Evolutionary conservation across 441 rosid species (phyloP).

Genomic region (Gossypium gossypioides): DNA sequence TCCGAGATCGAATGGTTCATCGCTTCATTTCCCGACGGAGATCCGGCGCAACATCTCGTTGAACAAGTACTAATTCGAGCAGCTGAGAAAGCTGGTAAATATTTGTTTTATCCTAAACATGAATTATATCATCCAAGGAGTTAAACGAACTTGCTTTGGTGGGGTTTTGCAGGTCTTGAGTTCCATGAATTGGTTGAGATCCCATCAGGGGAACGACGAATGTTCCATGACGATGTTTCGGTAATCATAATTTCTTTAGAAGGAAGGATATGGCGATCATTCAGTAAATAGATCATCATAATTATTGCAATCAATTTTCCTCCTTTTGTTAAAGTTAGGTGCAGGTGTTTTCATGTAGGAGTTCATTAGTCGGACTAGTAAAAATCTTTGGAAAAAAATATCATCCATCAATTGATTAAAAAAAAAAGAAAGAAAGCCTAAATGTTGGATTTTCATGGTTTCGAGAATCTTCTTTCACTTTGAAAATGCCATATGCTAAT

Average conservation of each 20-base stretch:
- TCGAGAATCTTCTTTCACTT: neutral
- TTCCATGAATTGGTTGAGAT: conserved; percentile 57
- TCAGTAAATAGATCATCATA: conserved; percentile 25
- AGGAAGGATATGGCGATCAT: conserved; percentile 65
- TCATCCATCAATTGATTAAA: too few species aligned
- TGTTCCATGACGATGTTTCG: conserved; percentile 67
- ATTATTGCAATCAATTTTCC: neutral
- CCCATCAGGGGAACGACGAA: conserved; percentile 61
- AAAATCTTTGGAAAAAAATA: neutral
- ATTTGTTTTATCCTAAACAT: neutral
- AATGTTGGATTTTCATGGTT: neutral
- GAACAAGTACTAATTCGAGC: conserved; percentile 55
- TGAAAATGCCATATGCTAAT: neutral
- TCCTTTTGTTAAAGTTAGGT: neutral
- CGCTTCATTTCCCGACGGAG: conserved; percentile 51
- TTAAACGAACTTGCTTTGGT: neutral
- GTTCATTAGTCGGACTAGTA: neutral
- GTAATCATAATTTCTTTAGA: conserved; percentile 55
- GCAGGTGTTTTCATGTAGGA: neutral
- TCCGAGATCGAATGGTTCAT: conserved; percentile 46
- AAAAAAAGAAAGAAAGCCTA: neutral
- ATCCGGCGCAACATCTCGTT: conserved; percentile 64
- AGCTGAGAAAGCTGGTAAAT: conserved; percentile 55
- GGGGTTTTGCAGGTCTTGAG: conserved; percentile 38
- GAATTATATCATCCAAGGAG: neutral